Percentiles rank a stretch among this genome's conserved stretches.
phyloP scores from a whole-genome alignment of 1,139 yeast species.

The Lodderomyces parapsilosis region DNA sequence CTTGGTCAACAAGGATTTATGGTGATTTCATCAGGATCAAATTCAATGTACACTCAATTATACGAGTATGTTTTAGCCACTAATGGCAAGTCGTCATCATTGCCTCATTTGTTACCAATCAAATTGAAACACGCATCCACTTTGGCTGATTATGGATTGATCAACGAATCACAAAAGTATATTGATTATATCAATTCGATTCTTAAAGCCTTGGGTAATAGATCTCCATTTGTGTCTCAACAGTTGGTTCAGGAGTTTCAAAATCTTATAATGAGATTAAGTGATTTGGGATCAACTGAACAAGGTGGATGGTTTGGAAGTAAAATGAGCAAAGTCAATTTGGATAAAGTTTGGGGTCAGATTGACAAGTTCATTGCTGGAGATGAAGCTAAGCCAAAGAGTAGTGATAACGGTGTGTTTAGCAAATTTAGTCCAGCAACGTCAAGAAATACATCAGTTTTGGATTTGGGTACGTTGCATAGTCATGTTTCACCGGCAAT shows the following conservation, averaged over 20 bases:
- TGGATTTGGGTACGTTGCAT: slow-evolving; percentile 36
- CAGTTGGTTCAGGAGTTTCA: slow-evolving; percentile 36
- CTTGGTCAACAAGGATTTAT: slow-evolving; percentile 23
- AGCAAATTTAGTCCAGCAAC: slow-evolving; percentile 70
- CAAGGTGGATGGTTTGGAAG: slow-evolving; percentile 56
- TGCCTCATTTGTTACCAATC: slow-evolving; percentile 54
- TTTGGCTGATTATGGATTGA: slow-evolving; percentile 62
- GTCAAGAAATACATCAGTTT: slow-evolving; percentile 51
- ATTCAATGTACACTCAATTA: slow-evolving; percentile 58
- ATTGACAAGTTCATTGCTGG: slow-evolving; percentile 88
- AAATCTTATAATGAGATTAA: slow-evolving; percentile 41
- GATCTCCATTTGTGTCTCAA: slow-evolving; percentile 39
- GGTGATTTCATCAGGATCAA: slow-evolving; percentile 21
- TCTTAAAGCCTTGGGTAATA: slow-evolving; percentile 41
- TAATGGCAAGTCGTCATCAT: slow-evolving; percentile 30
- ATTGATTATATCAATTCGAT: slow-evolving; percentile 45
- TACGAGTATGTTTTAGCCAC: slow-evolving; percentile 58
- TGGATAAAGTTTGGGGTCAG: slow-evolving; percentile 87
- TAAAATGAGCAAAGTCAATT: slow-evolving; percentile 69
- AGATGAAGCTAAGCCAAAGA: slow-evolving; percentile 50
- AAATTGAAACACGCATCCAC: slow-evolving; percentile 63
- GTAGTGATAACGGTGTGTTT: slow-evolving; percentile 44
- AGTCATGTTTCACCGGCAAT: slow-evolving; percentile 2
- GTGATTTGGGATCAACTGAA: slow-evolving; percentile 41
- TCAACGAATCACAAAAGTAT: slow-evolving; percentile 57